Evolutionary conservation across 2,329 filamentous ascomycete genomes (phyloP).

Genomic region (Sarocladium brachiariae): DNA sequence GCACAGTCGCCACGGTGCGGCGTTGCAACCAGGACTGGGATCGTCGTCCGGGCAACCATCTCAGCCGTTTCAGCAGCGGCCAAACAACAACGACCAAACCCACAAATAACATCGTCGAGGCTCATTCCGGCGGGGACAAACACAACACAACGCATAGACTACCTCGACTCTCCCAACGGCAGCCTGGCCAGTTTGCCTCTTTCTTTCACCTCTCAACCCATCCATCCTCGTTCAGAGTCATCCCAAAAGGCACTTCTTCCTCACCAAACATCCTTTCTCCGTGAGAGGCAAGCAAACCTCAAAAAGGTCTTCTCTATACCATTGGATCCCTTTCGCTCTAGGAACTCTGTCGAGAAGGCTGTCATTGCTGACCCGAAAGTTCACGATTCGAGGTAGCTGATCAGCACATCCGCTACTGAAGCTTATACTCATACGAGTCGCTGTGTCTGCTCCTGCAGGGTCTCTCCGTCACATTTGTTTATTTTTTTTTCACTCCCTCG

Average conservation of each 20-base stretch:
- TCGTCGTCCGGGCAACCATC: slow-evolving; percentile 9
- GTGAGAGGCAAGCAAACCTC: no score
- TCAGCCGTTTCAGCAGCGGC: slow-evolving; percentile 5
- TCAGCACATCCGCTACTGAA: no score
- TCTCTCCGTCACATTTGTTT: no score
- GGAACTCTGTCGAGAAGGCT: no score
- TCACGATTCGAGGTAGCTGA: no score
- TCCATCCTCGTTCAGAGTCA: not conserved
- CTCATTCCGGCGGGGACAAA: slow-evolving; percentile 10
- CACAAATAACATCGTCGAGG: slow-evolving; percentile 10
- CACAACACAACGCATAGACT: slow-evolving; percentile 8
- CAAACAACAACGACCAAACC: slow-evolving; percentile 7
- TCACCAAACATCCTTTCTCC: no score
- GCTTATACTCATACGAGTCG: no score
- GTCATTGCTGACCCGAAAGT: no score
- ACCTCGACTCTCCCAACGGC: not conserved
- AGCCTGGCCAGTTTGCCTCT: not conserved
- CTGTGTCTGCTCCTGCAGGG: no score
- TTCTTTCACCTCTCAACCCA: not conserved
- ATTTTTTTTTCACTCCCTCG: not conserved
- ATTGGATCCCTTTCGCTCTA: no score
- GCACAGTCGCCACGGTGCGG: slow-evolving; percentile 3
- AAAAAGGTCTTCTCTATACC: no score
- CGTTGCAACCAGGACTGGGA: not conserved
- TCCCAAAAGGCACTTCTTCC: no score